These are phyloP conservation scores for Saccharomyces mikatae DNA, from an alignment of 805 yeast genomes.

Conservation along the genomic window DNA sequence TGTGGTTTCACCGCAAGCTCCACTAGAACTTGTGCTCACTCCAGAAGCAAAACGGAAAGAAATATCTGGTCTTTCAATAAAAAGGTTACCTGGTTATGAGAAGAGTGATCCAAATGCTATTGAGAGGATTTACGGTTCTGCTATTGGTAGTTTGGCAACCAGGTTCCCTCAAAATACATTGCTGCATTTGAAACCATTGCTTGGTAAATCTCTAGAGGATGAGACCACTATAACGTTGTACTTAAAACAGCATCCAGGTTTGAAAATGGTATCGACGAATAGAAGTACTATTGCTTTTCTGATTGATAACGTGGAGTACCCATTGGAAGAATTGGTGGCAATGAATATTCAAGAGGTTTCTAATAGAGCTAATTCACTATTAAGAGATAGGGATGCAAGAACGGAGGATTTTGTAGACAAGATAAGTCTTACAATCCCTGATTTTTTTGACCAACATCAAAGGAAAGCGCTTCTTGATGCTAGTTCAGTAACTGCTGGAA, in stretches of 20 bases:
- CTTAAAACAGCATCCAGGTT: slow-evolving; percentile 51
- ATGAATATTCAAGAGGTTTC: slow-evolving; percentile 69
- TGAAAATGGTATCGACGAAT: slow-evolving; percentile 36
- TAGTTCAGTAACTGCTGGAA: slow-evolving; percentile 51
- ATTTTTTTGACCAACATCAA: slow-evolving; percentile 54
- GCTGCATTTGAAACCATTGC: slow-evolving; percentile 56
- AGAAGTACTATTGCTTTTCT: slow-evolving; percentile 52
- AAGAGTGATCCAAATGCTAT: slow-evolving; percentile 33
- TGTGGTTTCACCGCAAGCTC: slow-evolving; percentile 82
- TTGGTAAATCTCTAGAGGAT: slow-evolving; percentile 51
- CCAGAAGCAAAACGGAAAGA: slow-evolving; percentile 91
- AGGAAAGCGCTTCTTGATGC: slow-evolving; percentile 68
- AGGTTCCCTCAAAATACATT: slow-evolving; percentile 68
- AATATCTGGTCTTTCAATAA: slow-evolving; percentile 64
- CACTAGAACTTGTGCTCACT: slow-evolving; percentile 80
- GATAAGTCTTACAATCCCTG: slow-evolving; percentile 71
- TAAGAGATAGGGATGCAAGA: slow-evolving; percentile 46
- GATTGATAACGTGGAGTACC: slow-evolving; percentile 40
- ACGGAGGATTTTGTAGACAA: slow-evolving; percentile 46
- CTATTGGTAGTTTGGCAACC: slow-evolving; percentile 60
- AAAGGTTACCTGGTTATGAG: slow-evolving; percentile 30
- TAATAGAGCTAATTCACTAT: slow-evolving; percentile 52
- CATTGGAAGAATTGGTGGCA: slow-evolving; percentile 75
- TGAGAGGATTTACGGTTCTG: slow-evolving; percentile 72
- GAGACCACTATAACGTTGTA: slow-evolving; percentile 43